Base-by-base conservation (phyloP, 2,329 filamentous ascomycete species). In the Diaporthe capsici region DNA sequence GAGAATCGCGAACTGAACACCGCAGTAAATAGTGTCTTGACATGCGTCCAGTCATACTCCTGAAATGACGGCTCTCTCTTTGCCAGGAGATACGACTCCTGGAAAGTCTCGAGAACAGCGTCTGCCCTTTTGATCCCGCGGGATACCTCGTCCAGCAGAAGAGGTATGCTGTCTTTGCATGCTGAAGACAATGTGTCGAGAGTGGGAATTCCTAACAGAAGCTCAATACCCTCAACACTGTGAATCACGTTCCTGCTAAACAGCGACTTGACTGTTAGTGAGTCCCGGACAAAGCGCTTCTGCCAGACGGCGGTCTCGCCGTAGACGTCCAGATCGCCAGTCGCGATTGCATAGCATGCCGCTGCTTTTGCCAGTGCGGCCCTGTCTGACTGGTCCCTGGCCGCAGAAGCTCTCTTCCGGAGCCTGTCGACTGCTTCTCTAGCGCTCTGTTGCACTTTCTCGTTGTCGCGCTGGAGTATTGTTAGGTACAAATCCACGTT, bases 281-380 rank as follows among this genome's bases (percentile, higher is more conserved):
- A 39, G 13, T 75, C 73, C 9, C 49, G 68, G n/a, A 75, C 60
- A 25, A 75, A 75, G 15, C 73, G 73, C 73, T 75, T 58, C 39
- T 75, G 73, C 73, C 73, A 75, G 15, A 51, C n/a, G 15, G 72
- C 5, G 13, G 49, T 75, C 25, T 75, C 68, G 28, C 58, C 31
- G n/a, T 75, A 75, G 12, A 34, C n/a, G 9, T 72, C 51, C 39
- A 75, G 57, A 28, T 72, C 49, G 3, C 73, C 73, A 34, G 51
- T 57, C 28, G 73, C 73, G 47, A 75, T 60, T 25, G 73, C 68
- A 39, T 72, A 75, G 10, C 17, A 5, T 25, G n/a, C 57, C 3
- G 73, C 73, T 10, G 68, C 60, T 28, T 67, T 34, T 47, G 73
- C 68, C 4, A 72, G 39, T 9, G 5, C 15, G 5, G 73, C 68